phyloP scores from a whole-genome alignment of 345 rosid species.

The Euphorbia peplus region DNA sequence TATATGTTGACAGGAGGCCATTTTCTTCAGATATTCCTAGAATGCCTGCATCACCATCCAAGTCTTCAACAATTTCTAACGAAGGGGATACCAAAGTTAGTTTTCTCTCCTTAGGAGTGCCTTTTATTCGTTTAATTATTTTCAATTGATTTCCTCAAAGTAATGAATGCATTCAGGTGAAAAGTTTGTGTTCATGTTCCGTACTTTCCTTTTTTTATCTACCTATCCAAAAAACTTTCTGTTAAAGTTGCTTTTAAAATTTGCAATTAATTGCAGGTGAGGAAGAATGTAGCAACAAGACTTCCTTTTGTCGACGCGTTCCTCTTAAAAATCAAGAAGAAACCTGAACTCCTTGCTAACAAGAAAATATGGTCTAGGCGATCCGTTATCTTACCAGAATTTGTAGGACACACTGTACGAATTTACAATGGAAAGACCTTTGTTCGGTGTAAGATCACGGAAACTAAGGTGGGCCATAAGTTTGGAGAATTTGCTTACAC shows the following conservation, averaged over 20 bases:
- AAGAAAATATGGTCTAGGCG: slow-evolving; percentile 41
- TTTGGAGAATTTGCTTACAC: slow-evolving; percentile 52
- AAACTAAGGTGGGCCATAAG: slow-evolving; percentile 51
- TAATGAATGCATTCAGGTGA: background rate
- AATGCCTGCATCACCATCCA: background rate
- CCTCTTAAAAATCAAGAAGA: slow-evolving; percentile 31
- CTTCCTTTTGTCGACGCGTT: slow-evolving; percentile 35
- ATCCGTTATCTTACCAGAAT: slow-evolving; percentile 43
- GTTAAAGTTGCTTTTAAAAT: slow-evolving; percentile 1
- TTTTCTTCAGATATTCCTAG: slow-evolving; percentile 22
- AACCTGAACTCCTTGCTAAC: slow-evolving; percentile 24
- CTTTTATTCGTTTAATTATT: background rate
- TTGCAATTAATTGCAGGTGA: background rate
- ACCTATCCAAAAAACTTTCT: background rate
- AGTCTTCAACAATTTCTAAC: background rate
- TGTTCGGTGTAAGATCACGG: slow-evolving; percentile 49
- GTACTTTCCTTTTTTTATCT: background rate
- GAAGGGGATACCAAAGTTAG: slow-evolving; percentile 5
- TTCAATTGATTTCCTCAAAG: background rate
- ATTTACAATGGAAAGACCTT: slow-evolving; percentile 46
- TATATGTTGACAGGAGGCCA: slow-evolving; percentile 11
- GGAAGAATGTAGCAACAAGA: slow-evolving; percentile 6
- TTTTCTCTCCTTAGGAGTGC: background rate
- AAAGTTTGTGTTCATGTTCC: too few relatives aligned
- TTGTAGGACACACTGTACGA: slow-evolving; percentile 31